phyloP scores from a whole-genome alignment of 305 asterid genomes.

The Fraxinus sp. region DNA sequence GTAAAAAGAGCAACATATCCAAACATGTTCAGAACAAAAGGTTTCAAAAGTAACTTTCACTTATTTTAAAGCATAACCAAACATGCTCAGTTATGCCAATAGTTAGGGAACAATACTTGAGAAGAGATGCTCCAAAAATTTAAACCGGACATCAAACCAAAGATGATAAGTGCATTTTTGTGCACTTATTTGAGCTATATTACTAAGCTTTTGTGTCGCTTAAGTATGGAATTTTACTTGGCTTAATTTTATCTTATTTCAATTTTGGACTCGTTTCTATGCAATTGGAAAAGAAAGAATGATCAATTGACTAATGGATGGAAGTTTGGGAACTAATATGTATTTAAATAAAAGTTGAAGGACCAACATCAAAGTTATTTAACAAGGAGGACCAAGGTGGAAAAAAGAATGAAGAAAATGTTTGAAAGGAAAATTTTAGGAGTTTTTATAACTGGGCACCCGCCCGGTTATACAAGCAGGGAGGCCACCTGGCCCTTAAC shows the following conservation, averaged over 20 bases:
- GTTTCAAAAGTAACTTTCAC: background rate
- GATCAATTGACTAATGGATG: background rate
- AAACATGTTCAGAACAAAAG: background rate
- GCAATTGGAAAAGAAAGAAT: background rate
- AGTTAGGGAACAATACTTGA: background rate
- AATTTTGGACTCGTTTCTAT: background rate
- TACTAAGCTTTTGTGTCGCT: background rate
- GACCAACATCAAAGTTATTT: background rate
- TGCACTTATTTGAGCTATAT: background rate
- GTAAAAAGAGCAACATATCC: background rate
- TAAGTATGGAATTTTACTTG: background rate
- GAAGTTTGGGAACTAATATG: background rate
- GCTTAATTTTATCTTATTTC: background rate
- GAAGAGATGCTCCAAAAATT: background rate
- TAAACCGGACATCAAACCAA: background rate
- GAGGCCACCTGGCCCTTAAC: background rate
- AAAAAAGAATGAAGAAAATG: background rate
- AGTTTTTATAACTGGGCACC: background rate
- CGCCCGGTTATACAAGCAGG: background rate
- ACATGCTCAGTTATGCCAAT: background rate
- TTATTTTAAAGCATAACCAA: background rate
- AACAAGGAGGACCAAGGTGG: background rate
- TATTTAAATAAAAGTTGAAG: background rate
- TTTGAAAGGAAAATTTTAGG: background rate
- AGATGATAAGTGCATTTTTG: background rate